Base-by-base conservation (phyloP, 768 basidiomycete genomes). In the Pulveroboletus sp. region DNA sequence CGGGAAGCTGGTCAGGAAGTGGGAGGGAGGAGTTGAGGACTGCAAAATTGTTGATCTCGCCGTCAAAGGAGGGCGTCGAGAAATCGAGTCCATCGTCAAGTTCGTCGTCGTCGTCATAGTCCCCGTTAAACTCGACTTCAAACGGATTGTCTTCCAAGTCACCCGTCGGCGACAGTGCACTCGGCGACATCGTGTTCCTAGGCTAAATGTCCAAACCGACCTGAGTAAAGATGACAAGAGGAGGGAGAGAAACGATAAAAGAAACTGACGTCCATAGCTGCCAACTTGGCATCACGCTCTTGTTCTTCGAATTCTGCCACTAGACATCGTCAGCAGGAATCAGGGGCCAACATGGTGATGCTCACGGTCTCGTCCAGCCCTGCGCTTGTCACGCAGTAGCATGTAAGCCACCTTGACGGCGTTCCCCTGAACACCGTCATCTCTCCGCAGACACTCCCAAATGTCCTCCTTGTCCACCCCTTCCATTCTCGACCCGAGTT, bases 321-420 rank as follows among this genome's bases (percentile, higher is more conserved):
- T 88, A 65, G 40, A 50, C 43, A 43, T 55, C 52, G 52, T 61
- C 39, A 64, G 47, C 36, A 54, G 41, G 9, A n/a, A 35, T 45
- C 39, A 40, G 14, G n/a, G 18, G 18, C 36, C 52, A 46, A 42
- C 24, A 49, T 6, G 32, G 7, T 15, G 11, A 33, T 28, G 76
- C 92, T 76, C 60, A 95, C 93, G 71, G 65, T 93, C 91, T 67
- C 86, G 81, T 6, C 92, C 84, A 46, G 88, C 76, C 35, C 93
- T 73, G 57, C 83, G 76, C 72, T 93, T 93, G 63, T 99, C 95
- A 49, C 92, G 76, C 39, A 96, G 74, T 5, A 99, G 75, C 81
- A 93, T 83, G 69, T 98, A 99, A 0, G 95, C 93, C 7, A 99
- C 93, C 70, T 96, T 94, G 64, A 98, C 86, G 47, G 91, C 85